Evolutionary conservation across 148 eudicot species (phyloP).

Genomic region (Spergularia marina): DNA sequence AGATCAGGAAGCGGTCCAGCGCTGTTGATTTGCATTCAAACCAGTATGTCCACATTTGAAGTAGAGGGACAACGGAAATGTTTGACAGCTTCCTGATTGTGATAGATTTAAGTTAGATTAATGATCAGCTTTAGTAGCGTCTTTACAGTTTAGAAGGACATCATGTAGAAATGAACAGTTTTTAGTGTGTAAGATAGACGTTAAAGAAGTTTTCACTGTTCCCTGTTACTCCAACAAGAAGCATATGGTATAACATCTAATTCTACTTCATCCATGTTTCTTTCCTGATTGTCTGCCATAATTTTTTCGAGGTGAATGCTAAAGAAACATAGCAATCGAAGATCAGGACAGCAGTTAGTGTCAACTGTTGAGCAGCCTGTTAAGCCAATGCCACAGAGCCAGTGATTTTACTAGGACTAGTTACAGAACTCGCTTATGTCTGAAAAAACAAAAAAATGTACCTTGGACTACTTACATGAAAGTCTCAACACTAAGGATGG

Average conservation of each 20-base stretch:
- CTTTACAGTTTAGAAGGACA: neutral
- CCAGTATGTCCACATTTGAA: neutral
- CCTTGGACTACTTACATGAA: conserved; percentile 10
- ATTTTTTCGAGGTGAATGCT: neutral
- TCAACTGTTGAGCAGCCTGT: neutral
- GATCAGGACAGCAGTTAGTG: neutral
- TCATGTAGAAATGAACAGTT: no score
- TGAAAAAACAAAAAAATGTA: conserved; percentile 8
- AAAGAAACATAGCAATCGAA: neutral
- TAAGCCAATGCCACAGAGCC: no score
- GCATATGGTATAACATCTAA: no score
- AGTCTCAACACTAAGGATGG: conserved; percentile 4
- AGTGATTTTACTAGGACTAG: neutral
- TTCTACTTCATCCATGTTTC: neutral
- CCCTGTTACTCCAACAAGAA: no score
- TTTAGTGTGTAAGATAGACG: no score
- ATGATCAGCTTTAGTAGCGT: neutral
- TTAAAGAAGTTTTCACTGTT: no score
- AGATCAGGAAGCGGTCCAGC: neutral
- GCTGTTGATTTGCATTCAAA: neutral
- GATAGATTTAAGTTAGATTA: neutral
- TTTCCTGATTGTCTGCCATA: neutral
- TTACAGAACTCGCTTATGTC: neutral
- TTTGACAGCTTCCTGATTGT: conserved; percentile 1
- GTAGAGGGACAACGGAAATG: neutral